Evolutionary conservation across 1,139 yeast genomes (phyloP).

Genomic region (Suzukiozyma palmioleophila): DNA sequence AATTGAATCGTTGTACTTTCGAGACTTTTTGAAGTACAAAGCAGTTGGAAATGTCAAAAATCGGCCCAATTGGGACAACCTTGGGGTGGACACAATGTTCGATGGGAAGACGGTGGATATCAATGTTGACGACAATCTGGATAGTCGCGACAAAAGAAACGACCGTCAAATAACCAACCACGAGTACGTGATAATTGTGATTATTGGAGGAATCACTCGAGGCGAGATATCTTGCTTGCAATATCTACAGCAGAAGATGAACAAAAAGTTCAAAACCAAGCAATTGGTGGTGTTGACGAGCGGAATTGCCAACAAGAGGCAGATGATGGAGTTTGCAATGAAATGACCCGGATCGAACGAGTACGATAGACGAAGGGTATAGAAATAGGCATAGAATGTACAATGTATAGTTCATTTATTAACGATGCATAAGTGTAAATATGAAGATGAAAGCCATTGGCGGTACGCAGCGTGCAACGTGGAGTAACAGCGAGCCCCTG

Average conservation of each 20-base stretch:
- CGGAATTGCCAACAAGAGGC: conserved; percentile 48
- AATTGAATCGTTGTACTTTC: conserved; percentile 46
- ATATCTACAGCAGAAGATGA: conserved; percentile 42
- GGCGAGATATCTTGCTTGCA: conserved; percentile 69
- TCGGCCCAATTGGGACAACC: conserved; percentile 44
- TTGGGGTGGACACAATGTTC: conserved; percentile 36
- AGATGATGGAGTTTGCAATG: conserved; percentile 9
- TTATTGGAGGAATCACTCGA: conserved; percentile 77
- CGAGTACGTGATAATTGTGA: conserved; percentile 47
- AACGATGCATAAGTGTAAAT: conserved; percentile 1
- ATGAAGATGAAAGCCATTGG: neutral
- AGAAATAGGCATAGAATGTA: neutral
- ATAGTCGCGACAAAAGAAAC: conserved; percentile 10
- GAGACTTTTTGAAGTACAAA: conserved; percentile 43
- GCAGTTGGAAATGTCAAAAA: conserved; percentile 36
- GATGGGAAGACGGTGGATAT: conserved; percentile 34
- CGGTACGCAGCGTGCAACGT: too few relatives aligned
- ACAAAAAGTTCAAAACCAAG: conserved; percentile 27
- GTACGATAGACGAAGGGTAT: too few relatives aligned
- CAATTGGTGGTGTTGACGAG: conserved; percentile 52
- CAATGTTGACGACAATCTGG: conserved; percentile 29
- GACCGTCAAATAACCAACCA: conserved; percentile 5
- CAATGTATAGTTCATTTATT: neutral
- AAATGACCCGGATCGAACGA: neutral
- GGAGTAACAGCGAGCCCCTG: too few relatives aligned